These are phyloP conservation scores for Cronartium quercuum DNA, from an alignment of 1,284 basidiomycete genomes.

Conservation along the genomic window DNA sequence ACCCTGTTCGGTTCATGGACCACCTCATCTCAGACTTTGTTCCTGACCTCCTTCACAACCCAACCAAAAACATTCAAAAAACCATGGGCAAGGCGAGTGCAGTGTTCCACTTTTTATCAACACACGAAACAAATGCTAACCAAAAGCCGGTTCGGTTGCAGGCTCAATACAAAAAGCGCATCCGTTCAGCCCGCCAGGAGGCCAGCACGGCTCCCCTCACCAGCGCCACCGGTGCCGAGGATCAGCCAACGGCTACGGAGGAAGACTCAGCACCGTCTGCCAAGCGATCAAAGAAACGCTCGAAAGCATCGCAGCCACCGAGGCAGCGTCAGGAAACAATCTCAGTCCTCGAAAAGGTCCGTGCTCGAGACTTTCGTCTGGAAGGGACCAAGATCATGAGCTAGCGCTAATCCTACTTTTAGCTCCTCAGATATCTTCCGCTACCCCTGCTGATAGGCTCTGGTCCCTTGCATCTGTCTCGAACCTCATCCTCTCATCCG, in stretches of 20 bases:
- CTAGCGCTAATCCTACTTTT: not conserved
- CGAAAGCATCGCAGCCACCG: slow-evolving; percentile 1
- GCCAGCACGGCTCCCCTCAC: slow-evolving; percentile 1
- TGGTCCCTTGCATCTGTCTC: slow-evolving; percentile 30
- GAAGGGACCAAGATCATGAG: too few relatives aligned
- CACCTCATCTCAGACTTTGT: too few relatives aligned
- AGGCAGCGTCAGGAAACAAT: not conserved
- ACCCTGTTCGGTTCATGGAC: too few relatives aligned
- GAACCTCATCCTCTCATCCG: slow-evolving; percentile 23
- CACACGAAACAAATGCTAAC: too few relatives aligned
- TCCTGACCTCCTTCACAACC: too few relatives aligned
- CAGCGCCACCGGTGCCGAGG: not conserved
- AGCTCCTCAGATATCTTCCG: slow-evolving; percentile 5
- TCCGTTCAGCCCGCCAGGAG: slow-evolving; percentile 24
- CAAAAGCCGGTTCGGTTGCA: too few relatives aligned
- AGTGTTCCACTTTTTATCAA: too few relatives aligned
- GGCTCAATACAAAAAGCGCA: slow-evolving; percentile 37
- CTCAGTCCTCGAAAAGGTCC: too few relatives aligned
- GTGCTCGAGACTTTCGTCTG: too few relatives aligned
- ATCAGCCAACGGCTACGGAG: not conserved
- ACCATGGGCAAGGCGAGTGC: too few relatives aligned
- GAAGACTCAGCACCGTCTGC: not conserved
- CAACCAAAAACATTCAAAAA: too few relatives aligned
- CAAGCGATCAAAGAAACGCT: not conserved
- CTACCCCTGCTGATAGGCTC: slow-evolving; percentile 11